Evolutionary conservation across 257 asterid genomes (phyloP).

Genomic region (Rhazya stricta): DNA sequence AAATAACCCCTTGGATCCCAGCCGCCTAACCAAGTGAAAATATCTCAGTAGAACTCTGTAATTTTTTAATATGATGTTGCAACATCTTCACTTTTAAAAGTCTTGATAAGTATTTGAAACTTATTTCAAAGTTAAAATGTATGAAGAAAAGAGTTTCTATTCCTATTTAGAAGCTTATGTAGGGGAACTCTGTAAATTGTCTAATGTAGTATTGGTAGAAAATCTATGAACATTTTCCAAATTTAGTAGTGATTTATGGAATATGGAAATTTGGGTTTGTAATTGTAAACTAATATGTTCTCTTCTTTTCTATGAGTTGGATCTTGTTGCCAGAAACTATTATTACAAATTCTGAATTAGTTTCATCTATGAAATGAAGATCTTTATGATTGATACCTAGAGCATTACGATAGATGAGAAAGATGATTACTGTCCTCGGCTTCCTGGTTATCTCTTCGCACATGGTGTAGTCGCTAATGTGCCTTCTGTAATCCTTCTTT

Average conservation of each 20-base stretch:
- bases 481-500: background rate
- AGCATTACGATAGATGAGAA: background rate
- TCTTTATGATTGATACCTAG: background rate
- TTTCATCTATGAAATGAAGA: background rate
- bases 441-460: background rate
- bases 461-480: background rate
- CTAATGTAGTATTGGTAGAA: background rate
- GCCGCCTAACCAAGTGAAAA: background rate
- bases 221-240: background rate
- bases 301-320: background rate
- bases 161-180: background rate
- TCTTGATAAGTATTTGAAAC: background rate
- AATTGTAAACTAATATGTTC: background rate
- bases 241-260: background rate
- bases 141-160: background rate
- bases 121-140: background rate
- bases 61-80: background rate
- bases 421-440: background rate
- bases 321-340: background rate
- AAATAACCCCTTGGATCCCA: background rate
- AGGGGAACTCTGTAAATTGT: background rate
- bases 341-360: background rate
- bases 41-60: background rate
- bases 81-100: background rate
- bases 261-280: background rate